These are phyloP conservation scores for Polyporus tsugae DNA, from an alignment of 1,284 basidiomycete species.

Conservation along the genomic window DNA sequence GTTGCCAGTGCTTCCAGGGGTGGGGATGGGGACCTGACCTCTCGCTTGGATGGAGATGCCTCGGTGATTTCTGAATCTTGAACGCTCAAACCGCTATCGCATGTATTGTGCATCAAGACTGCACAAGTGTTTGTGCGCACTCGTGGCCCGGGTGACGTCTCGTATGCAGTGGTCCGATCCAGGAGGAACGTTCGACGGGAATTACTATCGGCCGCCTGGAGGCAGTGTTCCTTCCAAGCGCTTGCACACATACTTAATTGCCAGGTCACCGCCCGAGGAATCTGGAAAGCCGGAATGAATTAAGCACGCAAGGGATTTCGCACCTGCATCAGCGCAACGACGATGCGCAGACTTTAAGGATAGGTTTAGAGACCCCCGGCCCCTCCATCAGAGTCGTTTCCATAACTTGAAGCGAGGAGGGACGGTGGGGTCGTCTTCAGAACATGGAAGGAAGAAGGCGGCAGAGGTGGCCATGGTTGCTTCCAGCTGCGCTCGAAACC, in stretches of 20 bases:
- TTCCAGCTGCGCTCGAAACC: not conserved
- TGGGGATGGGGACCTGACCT: not conserved
- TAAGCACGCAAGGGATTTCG: not conserved
- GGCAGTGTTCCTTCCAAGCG: constrained; percentile 1
- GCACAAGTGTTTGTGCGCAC: not conserved
- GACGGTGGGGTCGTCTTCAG: not conserved
- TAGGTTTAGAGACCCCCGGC: not conserved
- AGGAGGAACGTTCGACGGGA: constrained; percentile 4
- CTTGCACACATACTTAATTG: no score
- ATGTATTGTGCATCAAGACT: not conserved
- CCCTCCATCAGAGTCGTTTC: not conserved
- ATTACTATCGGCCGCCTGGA: not conserved
- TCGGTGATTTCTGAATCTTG: not conserved
- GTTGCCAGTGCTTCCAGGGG: not conserved
- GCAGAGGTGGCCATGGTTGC: not conserved
- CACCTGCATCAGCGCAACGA: not conserved
- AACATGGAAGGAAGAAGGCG: not conserved
- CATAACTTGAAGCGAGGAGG: not conserved
- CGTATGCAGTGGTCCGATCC: not conserved
- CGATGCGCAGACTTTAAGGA: not conserved
- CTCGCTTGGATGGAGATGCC: not conserved
- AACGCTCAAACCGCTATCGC: not conserved
- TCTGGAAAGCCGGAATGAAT: not conserved
- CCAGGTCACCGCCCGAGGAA: not conserved
- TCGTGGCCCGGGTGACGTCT: not conserved